Conservation (phyloP, 805 yeast genomes). For the Jamesozyma rosinii region DNA sequence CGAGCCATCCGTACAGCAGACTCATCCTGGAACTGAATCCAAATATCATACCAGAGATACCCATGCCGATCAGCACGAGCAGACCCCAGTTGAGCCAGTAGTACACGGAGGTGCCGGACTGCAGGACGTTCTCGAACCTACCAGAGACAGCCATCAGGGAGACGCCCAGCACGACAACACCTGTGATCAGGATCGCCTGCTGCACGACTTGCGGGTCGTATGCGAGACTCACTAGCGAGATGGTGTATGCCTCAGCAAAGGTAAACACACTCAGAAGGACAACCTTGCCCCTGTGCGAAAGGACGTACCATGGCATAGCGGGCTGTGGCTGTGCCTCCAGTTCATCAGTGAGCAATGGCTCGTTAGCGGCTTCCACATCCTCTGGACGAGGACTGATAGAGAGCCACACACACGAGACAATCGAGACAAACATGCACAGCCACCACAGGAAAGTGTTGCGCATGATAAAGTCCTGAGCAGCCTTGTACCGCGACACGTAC, state of each 20-base stretch:
- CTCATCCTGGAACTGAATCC: slow-evolving; percentile 55
- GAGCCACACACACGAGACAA: slow-evolving; percentile 59
- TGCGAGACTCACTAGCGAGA: slow-evolving; percentile 58
- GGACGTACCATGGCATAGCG: slow-evolving; percentile 25
- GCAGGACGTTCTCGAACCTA: slow-evolving; percentile 21
- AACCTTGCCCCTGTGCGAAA: slow-evolving; percentile 29
- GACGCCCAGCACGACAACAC: slow-evolving; percentile 64
- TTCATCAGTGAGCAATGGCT: slow-evolving; percentile 3
- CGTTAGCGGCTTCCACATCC: slow-evolving; percentile 33
- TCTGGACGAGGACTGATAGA: slow-evolving; percentile 54
- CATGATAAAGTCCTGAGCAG: slow-evolving; percentile 41
- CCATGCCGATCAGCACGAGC: slow-evolving; percentile 63
- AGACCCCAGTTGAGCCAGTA: slow-evolving; percentile 42
- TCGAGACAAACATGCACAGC: slow-evolving; percentile 47
- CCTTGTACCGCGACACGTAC: slow-evolving; percentile 13
- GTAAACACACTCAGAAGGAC: slow-evolving; percentile 59
- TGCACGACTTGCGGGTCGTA: slow-evolving; percentile 56
- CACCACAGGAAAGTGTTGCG: slow-evolving; percentile 50
- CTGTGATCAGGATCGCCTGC: slow-evolving; percentile 62
- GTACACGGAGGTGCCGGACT: slow-evolving; percentile 29
- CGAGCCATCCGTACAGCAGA: slow-evolving; percentile 57
- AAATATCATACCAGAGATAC: slow-evolving; percentile 55
- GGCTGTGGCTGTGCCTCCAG: neutral
- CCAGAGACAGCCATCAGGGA: slow-evolving; percentile 72
- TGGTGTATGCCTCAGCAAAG: slow-evolving; percentile 58